Percentiles rank a stretch among this genome's conserved stretches.
phyloP scores from a whole-genome alignment of 2,329 filamentous ascomycete genomes.

The Beauveria medogensis region DNA sequence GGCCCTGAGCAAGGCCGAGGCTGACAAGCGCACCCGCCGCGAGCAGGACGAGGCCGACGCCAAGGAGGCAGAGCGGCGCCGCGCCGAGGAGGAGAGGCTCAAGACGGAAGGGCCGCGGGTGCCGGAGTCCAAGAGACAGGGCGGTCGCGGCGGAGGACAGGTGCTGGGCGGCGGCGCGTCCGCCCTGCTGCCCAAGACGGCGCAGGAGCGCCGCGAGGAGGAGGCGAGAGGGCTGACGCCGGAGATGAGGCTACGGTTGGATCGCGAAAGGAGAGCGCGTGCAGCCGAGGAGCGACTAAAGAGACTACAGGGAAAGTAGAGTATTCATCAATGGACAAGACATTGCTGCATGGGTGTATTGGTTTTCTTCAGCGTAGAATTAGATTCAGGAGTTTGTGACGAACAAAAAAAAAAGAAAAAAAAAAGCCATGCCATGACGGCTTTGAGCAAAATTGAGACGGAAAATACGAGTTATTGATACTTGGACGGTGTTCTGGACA shows the following conservation, averaged over 20 bases:
- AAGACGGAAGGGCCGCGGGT: conserved; percentile 56
- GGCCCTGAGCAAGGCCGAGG: conserved; percentile 62
- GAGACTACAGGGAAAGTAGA: conserved; percentile 45
- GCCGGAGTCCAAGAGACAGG: conserved; percentile 37
- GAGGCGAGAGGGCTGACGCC: conserved; percentile 78
- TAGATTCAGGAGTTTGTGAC: too few species aligned
- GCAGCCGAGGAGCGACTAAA: conserved; percentile 84
- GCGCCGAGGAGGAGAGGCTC: conserved; percentile 66
- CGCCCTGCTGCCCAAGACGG: conserved; percentile 53
- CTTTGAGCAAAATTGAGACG: too few species aligned
- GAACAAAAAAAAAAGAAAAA: too few species aligned
- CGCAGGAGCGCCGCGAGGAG: conserved; percentile 73
- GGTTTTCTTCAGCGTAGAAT: too few species aligned
- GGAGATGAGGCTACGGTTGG: conserved; percentile 76
- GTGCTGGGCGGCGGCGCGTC: conserved; percentile 32
- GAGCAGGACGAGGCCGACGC: conserved; percentile 63
- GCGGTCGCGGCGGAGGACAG: conserved; percentile 33
- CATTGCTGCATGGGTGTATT: neutral
- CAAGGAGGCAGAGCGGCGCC: conserved; percentile 62
- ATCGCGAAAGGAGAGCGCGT: conserved; percentile 81
- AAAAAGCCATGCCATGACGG: too few species aligned
- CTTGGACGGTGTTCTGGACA: too few species aligned
- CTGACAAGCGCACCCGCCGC: conserved; percentile 57
- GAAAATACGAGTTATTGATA: too few species aligned
- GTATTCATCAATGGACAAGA: neutral